A percentile compares a stretch with the other conserved stretches of the same genome.
These are phyloP conservation scores for Tolypocladium tundrense DNA, from an alignment of 2,329 filamentous ascomycete species.

Conservation along the genomic window DNA sequence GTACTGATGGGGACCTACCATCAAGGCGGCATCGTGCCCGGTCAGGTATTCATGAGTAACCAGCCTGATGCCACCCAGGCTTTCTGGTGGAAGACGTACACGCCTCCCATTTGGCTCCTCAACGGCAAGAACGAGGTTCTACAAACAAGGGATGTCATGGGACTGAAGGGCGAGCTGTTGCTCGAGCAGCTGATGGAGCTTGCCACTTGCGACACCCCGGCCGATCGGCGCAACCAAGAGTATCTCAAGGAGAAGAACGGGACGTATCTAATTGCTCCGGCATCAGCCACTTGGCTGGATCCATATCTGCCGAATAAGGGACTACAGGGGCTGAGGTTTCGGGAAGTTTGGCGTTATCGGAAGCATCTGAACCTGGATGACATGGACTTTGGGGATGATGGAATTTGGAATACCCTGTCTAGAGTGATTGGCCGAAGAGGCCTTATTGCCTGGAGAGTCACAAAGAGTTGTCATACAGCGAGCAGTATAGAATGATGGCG, in stretches of 20 bases:
- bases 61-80: constrained; percentile 59
- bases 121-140: constrained; percentile 65
- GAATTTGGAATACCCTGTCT: constrained; percentile 59
- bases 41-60: constrained; percentile 63
- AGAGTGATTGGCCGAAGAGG: constrained; percentile 57
- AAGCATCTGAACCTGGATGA: constrained; percentile 70
- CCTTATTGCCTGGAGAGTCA: constrained; percentile 53
- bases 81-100: constrained; percentile 82
- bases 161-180: constrained; percentile 51
- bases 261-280: constrained; percentile 62
- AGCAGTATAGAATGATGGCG: not conserved
- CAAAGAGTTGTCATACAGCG: constrained; percentile 40
- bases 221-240: constrained; percentile 43
- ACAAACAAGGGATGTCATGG: constrained; percentile 65
- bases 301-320: constrained; percentile 50
- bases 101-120: constrained; percentile 69
- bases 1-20: constrained; percentile 73
- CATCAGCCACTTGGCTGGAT: constrained; percentile 61
- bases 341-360: constrained; percentile 58
- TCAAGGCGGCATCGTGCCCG: constrained; percentile 67
- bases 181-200: constrained; percentile 46
- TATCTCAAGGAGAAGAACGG: constrained; percentile 52
- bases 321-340: constrained; percentile 49
- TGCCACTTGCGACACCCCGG: constrained; percentile 53
- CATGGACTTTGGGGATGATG: constrained; percentile 68